Evolutionary conservation across 495 filamentous ascomycete species (phyloP).

Genomic region (Friedmanniomyces simplex): DNA sequence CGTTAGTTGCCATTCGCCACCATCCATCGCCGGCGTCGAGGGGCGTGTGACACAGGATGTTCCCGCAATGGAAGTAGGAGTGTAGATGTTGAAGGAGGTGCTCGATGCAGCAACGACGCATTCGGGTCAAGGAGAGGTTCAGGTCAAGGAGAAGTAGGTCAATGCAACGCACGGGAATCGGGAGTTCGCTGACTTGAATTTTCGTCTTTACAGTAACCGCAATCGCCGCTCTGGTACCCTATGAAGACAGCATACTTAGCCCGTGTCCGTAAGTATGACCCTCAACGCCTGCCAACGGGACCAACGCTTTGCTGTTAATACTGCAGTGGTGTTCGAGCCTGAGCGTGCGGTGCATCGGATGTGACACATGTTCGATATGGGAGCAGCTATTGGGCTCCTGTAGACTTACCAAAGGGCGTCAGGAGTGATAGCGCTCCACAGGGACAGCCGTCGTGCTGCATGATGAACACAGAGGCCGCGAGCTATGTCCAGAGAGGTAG

Average conservation of each 20-base stretch:
- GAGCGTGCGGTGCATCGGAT: neutral
- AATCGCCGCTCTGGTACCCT: conserved; percentile 32
- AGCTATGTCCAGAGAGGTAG: neutral
- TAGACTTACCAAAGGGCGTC: conserved; percentile 17
- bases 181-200: conserved; percentile 30
- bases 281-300: neutral
- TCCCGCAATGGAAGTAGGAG: too few relatives aligned
- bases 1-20: neutral
- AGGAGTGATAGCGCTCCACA: conserved; percentile 10
- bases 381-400: neutral
- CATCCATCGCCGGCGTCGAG: too few relatives aligned
- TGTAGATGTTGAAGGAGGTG: too few relatives aligned
- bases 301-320: neutral
- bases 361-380: neutral
- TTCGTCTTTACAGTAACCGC: conserved; percentile 34
- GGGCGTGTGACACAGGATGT: too few relatives aligned
- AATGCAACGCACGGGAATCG: conserved; percentile 30
- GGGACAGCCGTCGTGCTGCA: conserved; percentile 5
- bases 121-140: too few relatives aligned
- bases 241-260: conserved; percentile 8
- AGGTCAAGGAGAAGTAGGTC: neutral
- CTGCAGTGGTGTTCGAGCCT: neutral
- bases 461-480: conserved; percentile 8
- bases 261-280: neutral
- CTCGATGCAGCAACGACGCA: too few relatives aligned